A percentile compares a stretch with the other conserved stretches of the same genome.
These are phyloP conservation scores for Nicotiana sylvestris DNA, from an alignment of 257 asterid species.

Conservation along the genomic window DNA sequence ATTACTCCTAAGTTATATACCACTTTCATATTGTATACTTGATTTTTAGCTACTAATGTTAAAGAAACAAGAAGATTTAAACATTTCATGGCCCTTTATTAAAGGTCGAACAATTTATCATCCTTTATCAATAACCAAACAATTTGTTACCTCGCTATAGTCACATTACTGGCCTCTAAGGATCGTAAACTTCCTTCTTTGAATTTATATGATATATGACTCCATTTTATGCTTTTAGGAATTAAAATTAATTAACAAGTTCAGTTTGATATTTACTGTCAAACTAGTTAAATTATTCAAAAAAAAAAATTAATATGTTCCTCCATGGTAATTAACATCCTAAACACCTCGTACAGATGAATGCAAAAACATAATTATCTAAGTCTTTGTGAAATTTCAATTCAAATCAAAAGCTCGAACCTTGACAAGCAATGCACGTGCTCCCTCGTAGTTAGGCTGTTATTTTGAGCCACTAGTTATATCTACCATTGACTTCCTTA, in stretches of 20 bases:
- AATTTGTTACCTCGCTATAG: not conserved
- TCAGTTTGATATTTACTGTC: not conserved
- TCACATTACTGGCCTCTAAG: not conserved
- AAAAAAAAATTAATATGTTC: not conserved
- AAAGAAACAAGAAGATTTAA: not conserved
- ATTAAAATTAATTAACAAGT: not conserved
- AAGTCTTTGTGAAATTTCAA: not conserved
- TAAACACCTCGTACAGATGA: not conserved
- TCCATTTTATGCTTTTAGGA: not conserved
- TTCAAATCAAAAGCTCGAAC: not conserved
- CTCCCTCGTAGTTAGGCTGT: not conserved
- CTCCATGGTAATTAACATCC: not conserved
- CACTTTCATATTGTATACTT: not conserved
- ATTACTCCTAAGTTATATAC: not conserved
- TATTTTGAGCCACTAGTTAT: not conserved
- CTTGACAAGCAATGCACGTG: not conserved
- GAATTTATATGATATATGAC: too few species aligned
- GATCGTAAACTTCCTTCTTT: not conserved
- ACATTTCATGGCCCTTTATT: not conserved
- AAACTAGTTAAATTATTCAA: not conserved
- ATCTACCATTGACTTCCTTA: not conserved
- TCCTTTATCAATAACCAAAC: not conserved
- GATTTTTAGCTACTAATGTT: too few species aligned
- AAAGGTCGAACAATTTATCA: not conserved
- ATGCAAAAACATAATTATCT: not conserved